Percentiles rank a stretch among this genome's conserved stretches.
Evolutionary conservation across 495 filamentous ascomycete species (phyloP).

Genomic region (Hamigera avellanea): DNA sequence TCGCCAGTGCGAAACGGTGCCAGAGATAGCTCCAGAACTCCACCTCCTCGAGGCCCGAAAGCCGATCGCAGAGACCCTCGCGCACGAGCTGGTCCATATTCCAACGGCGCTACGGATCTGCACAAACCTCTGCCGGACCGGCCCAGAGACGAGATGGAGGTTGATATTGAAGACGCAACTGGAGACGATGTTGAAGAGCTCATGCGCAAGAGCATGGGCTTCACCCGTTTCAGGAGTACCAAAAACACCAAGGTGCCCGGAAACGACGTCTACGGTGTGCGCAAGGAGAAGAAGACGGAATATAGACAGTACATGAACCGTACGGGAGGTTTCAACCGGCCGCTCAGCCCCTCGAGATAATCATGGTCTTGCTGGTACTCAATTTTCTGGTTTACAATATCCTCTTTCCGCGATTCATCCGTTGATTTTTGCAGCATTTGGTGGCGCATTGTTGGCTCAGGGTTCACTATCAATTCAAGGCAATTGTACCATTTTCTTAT

Average conservation of each 20-base stretch:
- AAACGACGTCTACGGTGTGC: conserved; percentile 72
- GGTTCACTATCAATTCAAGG: not conserved
- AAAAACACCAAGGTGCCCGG: conserved; percentile 85
- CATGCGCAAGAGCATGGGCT: conserved; percentile 83
- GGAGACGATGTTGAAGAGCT: conserved; percentile 59
- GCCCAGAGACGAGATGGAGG: conserved; percentile 30
- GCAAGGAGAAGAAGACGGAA: conserved; percentile 91
- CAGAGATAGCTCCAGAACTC: conserved; percentile 23
- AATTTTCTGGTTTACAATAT: not conserved
- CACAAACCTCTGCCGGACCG: conserved; percentile 4
- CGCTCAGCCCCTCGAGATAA: conserved; percentile 52
- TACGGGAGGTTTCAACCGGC: conserved; percentile 89
- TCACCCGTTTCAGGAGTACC: conserved; percentile 72
- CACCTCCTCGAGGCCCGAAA: conserved; percentile 22
- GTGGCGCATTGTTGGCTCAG: conserved; percentile 1
- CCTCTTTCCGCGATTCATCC: conserved; percentile 1
- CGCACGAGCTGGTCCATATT: conserved; percentile 8
- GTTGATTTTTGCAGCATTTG: conserved; percentile 1
- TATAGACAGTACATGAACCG: conserved; percentile 99
- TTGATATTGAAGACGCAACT: conserved; percentile 36
- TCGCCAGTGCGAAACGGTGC: conserved; percentile 33
- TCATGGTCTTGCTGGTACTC: not conserved
- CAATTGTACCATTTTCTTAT: not conserved
- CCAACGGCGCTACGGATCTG: conserved; percentile 16
- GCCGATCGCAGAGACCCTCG: conserved; percentile 8